These are phyloP conservation scores for Solanum peruvianum DNA, from an alignment of 257 asterid species.

Conservation along the genomic window DNA sequence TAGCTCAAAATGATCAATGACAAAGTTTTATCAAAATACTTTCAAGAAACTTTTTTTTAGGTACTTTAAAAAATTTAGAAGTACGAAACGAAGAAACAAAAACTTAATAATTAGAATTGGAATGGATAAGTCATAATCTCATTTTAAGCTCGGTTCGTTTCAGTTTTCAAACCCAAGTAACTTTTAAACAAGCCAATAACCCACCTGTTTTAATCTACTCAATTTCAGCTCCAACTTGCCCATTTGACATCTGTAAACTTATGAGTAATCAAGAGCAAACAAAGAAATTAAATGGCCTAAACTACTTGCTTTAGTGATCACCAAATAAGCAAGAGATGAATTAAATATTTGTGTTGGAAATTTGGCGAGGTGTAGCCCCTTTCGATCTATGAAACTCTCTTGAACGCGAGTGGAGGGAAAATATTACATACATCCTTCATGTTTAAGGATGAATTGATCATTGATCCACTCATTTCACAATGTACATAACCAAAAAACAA, in stretches of 20 bases:
- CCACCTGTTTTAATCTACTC: not conserved
- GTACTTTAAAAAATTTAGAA: not conserved
- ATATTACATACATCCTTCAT: not conserved
- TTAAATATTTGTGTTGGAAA: not conserved
- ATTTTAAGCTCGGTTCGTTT: not conserved
- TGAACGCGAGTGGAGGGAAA: not conserved
- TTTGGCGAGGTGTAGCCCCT: not conserved
- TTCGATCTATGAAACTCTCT: not conserved
- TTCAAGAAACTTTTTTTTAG: no score
- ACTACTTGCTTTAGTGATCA: not conserved
- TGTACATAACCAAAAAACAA: not conserved
- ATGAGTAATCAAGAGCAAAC: not conserved
- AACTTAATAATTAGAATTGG: not conserved
- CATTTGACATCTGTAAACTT: not conserved
- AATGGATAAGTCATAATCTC: not conserved
- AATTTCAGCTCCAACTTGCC: not conserved
- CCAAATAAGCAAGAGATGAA: not conserved
- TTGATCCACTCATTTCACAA: not conserved
- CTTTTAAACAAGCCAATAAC: not conserved
- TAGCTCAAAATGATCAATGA: not conserved
- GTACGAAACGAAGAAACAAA: no score
- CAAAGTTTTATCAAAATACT: not conserved
- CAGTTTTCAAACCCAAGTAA: not conserved
- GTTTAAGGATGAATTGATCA: not conserved
- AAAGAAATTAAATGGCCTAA: not conserved